Conservation (phyloP, 129 eudicot genomes). For the Daucus carota region DNA sequence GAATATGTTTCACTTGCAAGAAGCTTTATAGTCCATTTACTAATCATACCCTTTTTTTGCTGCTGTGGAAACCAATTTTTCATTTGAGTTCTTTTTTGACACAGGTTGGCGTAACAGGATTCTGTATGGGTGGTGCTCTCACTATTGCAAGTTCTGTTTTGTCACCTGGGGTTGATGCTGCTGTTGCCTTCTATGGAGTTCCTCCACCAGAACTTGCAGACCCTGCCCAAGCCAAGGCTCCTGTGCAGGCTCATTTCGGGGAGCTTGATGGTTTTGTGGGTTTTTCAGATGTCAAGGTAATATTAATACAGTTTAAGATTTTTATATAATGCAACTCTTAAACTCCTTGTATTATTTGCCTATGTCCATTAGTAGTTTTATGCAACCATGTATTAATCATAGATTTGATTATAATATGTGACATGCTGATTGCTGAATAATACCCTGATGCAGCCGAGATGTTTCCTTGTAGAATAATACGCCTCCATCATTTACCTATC, state of each 20-base stretch:
- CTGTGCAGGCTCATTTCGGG: conserved; percentile 96
- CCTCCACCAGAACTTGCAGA: conserved; percentile 90
- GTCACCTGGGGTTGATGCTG: conserved; percentile 80
- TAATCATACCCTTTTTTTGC: not conserved
- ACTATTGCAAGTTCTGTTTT: conserved; percentile 84
- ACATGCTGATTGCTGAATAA: too few species aligned
- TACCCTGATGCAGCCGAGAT: not conserved
- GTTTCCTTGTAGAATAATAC: not conserved
- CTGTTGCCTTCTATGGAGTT: conserved; percentile 79
- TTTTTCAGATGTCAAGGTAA: conserved; percentile 81
- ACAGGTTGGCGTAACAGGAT: conserved; percentile 93
- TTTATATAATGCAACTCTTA: not conserved
- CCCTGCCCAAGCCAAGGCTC: conserved; percentile 60
- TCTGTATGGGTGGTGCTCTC: conserved; percentile 99
- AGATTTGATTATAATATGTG: not conserved
- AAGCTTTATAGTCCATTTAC: not conserved
- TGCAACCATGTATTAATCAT: not conserved
- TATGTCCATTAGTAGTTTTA: not conserved
- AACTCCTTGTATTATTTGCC: not conserved
- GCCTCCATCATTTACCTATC: not conserved
- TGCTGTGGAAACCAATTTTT: not conserved
- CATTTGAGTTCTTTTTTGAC: not conserved
- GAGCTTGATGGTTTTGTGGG: conserved; percentile 64
- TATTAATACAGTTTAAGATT: not conserved
- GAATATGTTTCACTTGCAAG: not conserved